Evolutionary conservation across 768 basidiomycete species (phyloP).

Genomic region (Naematelia aurantialba): DNA sequence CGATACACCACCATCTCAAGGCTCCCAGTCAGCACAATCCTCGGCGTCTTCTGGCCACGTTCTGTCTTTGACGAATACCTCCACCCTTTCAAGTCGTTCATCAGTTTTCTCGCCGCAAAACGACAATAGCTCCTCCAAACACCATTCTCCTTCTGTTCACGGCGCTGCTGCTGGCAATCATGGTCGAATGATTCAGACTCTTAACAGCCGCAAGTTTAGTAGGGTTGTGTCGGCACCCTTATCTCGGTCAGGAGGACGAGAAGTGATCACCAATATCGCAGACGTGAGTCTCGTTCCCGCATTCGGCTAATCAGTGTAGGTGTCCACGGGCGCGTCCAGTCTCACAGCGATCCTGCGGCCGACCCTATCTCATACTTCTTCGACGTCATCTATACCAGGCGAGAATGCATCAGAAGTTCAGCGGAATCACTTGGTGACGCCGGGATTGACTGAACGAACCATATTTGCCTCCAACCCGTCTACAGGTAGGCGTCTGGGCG

Average conservation of each 20-base stretch:
- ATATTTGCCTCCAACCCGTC: conserved; percentile 24
- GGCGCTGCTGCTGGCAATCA: too few species aligned
- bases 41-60: conserved; percentile 30
- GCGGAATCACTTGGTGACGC: conserved; percentile 25
- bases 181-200: too few species aligned
- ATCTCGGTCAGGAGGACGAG: conserved; percentile 10
- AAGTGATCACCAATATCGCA: conserved; percentile 3
- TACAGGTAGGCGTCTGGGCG: conserved; percentile 33
- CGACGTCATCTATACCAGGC: conserved; percentile 19
- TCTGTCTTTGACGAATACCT: conserved; percentile 32
- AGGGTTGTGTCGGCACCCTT: conserved; percentile 40
- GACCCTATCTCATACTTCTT: conserved; percentile 24
- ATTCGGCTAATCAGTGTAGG: conserved; percentile 3
- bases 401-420: conserved; percentile 1
- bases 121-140: conserved; percentile 6
- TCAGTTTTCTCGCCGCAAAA: conserved; percentile 32
- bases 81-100: conserved; percentile 27
- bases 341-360: conserved; percentile 30
- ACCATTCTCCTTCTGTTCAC: too few species aligned
- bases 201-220: conserved; percentile 26
- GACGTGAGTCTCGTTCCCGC: conserved; percentile 11
- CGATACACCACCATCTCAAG: conserved; percentile 1
- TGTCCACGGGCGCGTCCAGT: conserved; percentile 26
- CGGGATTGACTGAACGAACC: conserved; percentile 33
- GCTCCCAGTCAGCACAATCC: conserved; percentile 17